Conservation (phyloP, 2,329 filamentous ascomycete genomes). For the Lojkania enalia region DNA sequence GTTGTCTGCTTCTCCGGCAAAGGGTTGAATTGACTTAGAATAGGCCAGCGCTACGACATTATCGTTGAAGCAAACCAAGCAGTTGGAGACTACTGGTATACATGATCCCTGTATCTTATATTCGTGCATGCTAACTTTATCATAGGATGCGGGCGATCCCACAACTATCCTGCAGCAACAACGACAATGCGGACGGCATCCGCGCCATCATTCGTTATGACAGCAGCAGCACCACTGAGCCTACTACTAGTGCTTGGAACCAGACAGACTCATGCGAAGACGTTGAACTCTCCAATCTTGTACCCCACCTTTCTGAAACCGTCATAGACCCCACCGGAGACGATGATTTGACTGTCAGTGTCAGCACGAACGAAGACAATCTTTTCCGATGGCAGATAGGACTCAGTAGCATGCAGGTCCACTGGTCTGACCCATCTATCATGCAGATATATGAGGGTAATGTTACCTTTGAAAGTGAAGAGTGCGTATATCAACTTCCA, state of each 20-base stretch:
- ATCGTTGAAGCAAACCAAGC: conserved; percentile 29
- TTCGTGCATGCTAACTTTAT: too few relatives aligned
- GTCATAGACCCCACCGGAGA: conserved; percentile 15
- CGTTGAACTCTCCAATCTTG: conserved; percentile 28
- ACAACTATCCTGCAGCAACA: conserved; percentile 23
- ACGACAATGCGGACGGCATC: conserved; percentile 30
- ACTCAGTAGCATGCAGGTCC: conserved; percentile 48
- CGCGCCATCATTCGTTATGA: conserved; percentile 44
- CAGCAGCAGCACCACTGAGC: conserved; percentile 29
- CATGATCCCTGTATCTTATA: too few relatives aligned
- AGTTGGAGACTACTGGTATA: conserved; percentile 26
- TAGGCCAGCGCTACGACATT: conserved; percentile 36
- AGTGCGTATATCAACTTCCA: conserved; percentile 22
- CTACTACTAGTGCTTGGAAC: conserved; percentile 31
- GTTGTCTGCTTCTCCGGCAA: background rate
- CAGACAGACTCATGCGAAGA: conserved; percentile 40
- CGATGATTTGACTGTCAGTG: conserved; percentile 20
- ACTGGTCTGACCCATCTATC: conserved; percentile 53
- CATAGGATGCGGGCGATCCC: conserved; percentile 28
- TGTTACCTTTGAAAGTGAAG: conserved; percentile 17
- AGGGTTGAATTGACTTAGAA: background rate
- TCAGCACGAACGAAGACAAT: conserved; percentile 12
- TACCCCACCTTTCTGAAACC: conserved; percentile 18
- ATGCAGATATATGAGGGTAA: conserved; percentile 36
- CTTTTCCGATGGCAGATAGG: conserved; percentile 41